Evolutionary conservation across 495 filamentous ascomycete genomes (phyloP).

Genomic region (Penicillium psychrofluorescens): DNA sequence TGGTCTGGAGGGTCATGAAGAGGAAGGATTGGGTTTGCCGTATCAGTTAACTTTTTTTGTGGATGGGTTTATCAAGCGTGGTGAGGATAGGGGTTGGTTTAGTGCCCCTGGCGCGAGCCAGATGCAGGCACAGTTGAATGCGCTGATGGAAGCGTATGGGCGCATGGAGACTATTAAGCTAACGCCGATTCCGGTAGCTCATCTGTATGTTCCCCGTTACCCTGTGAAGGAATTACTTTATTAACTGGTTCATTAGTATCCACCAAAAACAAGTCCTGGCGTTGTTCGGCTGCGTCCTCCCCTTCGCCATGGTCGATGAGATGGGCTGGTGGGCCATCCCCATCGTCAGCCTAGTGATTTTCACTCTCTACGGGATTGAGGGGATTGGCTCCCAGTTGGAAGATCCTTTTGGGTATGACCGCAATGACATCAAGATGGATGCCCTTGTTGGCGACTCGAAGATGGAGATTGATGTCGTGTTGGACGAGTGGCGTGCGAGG

Average conservation of each 20-base stretch:
- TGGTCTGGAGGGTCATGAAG: conserved; percentile 53
- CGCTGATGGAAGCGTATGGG: conserved; percentile 57
- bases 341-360: conserved; percentile 58
- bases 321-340: conserved; percentile 70
- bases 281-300: conserved; percentile 63
- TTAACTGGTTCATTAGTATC: conserved; percentile 36
- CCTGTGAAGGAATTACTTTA: background rate
- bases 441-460: conserved; percentile 61
- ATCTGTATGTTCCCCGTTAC: conserved; percentile 41
- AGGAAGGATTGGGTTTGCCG: conserved; percentile 56
- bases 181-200: conserved; percentile 68
- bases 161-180: conserved; percentile 68
- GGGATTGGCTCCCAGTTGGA: conserved; percentile 68
- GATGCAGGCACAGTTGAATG: conserved; percentile 57
- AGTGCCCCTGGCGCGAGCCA: conserved; percentile 53
- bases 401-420: conserved; percentile 69
- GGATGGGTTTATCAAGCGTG: conserved; percentile 60
- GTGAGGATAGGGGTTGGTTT: conserved; percentile 52
- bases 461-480: conserved; percentile 54
- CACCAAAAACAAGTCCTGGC: conserved; percentile 72
- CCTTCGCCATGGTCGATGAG: conserved; percentile 66
- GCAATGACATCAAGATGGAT: conserved; percentile 76
- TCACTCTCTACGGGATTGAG: conserved; percentile 70
- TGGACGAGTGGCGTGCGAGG: conserved; percentile 53
- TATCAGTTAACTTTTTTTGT: conserved; percentile 62